Evolutionary conservation across 2,329 filamentous ascomycete genomes (phyloP).

Genomic region (Pleoardoris graminearum): DNA sequence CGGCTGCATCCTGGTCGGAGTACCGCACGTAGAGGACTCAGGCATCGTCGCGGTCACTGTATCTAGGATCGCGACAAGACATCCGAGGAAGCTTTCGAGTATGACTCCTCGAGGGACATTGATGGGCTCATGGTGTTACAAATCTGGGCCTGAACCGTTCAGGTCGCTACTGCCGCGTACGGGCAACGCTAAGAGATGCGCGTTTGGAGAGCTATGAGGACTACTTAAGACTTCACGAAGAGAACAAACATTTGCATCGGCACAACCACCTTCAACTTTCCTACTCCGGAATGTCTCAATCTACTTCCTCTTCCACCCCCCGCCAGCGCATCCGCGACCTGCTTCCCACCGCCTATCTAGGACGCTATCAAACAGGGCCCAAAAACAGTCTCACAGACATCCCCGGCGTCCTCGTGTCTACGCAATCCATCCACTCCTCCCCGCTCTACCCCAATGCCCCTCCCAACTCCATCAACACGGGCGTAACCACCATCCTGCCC

Average conservation of each 20-base stretch:
- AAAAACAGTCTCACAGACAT: constrained; percentile 52
- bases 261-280: neutral
- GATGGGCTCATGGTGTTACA: neutral
- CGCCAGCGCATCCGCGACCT: constrained; percentile 46
- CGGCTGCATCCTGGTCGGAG: neutral
- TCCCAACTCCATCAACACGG: constrained; percentile 45
- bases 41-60: neutral
- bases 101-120: neutral
- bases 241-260: neutral
- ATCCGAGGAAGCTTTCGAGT: neutral
- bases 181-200: neutral
- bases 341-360: constrained; percentile 43
- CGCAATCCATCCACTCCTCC: constrained; percentile 44
- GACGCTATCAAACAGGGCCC: constrained; percentile 43
- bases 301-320: constrained; percentile 12
- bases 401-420: constrained; percentile 49
- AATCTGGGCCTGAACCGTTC: too few relatives aligned
- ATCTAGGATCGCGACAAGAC: neutral
- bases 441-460: constrained; percentile 32
- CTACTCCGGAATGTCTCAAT: constrained; percentile 7
- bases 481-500: constrained; percentile 51
- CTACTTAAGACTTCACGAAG: neutral
- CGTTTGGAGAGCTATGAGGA: neutral
- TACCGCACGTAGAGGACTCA: neutral
- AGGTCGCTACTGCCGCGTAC: neutral